Evolutionary conservation across 2,329 filamentous ascomycete species (phyloP), one percentile per base, ranked within the genome.

Genomic region (Pestalotiopsis sp.): DNA sequence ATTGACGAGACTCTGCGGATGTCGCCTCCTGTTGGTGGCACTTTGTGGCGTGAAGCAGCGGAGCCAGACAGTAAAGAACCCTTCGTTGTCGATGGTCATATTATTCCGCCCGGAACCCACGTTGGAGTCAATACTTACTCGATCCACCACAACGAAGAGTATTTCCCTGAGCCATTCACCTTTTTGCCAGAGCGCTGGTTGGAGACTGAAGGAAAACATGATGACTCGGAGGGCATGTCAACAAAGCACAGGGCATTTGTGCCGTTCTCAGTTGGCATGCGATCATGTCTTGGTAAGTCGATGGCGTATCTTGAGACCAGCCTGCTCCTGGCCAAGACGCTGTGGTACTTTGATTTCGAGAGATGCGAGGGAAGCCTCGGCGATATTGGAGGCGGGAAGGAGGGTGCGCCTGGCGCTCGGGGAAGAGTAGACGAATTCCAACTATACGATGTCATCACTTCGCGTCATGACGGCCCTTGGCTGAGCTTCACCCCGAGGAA

Each of bases 1-100:
- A 79, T 87, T 56, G 80, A 86, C 56, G 84, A 87, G 72, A 76
- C 81, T 0, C 76, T 86, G 68, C 81, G 85, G 14, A 75, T 85
- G 66, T 81, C 81, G 4, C 83, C 85, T 4, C 79, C 83, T 0
- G 80, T 83, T 0, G 76, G 78, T 67, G 72, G 75, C 67, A 66
- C 78, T 66, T 66, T 83, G 63, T 71, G 75, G 67, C 71, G 82
- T 11, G 76, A 81, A 67, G 75, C 78, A 13, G 23, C 57, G 1
- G 25, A 58, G 5, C 27, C 27, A 31, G 67, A 52, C 9, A 49
- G 65, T 3, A 39, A 59, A 20, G 71, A 77, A 13, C 61, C 69
- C 2, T 68, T 67, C 4, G 67, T 72, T 52, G 77, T 69, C 70
- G 80, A 70, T 31, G 63, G 69, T n/a, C 67, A 69, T 36, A 67